Base-by-base conservation (phyloP, 2,329 filamentous ascomycete genomes). In the Trichoderma arundinaceum region DNA sequence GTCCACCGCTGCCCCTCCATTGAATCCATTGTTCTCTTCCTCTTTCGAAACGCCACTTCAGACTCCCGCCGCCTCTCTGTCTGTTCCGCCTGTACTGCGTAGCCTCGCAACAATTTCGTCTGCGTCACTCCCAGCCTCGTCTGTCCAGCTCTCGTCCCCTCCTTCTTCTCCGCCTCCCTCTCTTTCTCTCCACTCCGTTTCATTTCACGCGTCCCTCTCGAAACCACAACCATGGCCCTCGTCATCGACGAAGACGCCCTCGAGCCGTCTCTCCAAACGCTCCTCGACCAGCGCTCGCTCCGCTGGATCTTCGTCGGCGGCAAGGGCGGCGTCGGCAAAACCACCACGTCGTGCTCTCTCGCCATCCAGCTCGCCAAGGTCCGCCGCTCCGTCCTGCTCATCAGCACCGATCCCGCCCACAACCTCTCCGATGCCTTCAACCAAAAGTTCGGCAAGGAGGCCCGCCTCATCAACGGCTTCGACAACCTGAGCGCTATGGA, bases 301-400 rank as follows among this genome's bases (percentile, higher is more conserved):
- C 92, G 95, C 77, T 99, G 95, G 95, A 96, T 99, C 80, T 99
- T 99, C 75, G 95, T 99, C 67, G 95, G 95, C 74, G 95, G 95
- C 71, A 99, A 99, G 82, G 95, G 95, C 75, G 95, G 95, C 77
- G 95, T 99, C 52, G 95, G 95, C 78, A 99, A 99, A 84, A 99
- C 95, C 33, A 99, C 95, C n/a, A 99, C 95, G 15, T 98, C 94
- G 7, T 99, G 95, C 82, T 97, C 94, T 9, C 90, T 99, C 70
- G 95, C 95, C 69, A 98, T 99, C 77, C 95, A 99, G 81, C 92
- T 99, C 70, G 93, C 95, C 74, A 93, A 91, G 80, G 92, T 93
- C 73, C 92, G 95, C 80, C 94, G 94, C 80, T 96, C 92, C 68
- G 95, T 99, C 68, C 88, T 99, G 66, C 90, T 99, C 77, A 99